A percentile compares a stretch with the other conserved stretches of the same genome.
These are phyloP conservation scores for Suillus decipiens DNA, from an alignment of 768 basidiomycete species.

Conservation along the genomic window DNA sequence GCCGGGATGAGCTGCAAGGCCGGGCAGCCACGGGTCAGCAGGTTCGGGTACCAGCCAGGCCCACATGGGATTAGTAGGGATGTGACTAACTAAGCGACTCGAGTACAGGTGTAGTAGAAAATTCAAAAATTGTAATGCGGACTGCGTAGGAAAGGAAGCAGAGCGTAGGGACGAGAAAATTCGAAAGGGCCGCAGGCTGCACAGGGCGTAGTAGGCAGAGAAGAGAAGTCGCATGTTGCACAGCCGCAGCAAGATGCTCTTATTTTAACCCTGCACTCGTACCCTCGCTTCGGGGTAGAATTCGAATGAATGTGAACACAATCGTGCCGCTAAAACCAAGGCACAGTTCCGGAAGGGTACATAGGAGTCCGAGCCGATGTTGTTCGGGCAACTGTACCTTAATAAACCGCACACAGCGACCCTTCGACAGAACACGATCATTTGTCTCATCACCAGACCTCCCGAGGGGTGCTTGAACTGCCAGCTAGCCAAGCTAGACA, in stretches of 20 bases:
- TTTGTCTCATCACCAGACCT: slow-evolving; percentile 70
- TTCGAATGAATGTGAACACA: slow-evolving; percentile 52
- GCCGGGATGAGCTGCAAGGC: too few species aligned
- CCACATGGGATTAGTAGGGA: background rate
- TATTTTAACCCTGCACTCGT: background rate
- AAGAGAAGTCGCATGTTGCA: background rate
- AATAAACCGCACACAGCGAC: slow-evolving; percentile 37
- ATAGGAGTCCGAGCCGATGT: slow-evolving; percentile 51
- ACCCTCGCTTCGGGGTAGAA: background rate
- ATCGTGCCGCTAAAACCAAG: slow-evolving; percentile 60
- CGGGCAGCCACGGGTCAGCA: too few species aligned
- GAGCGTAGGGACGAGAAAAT: background rate
- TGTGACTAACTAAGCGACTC: background rate
- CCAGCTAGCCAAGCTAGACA: slow-evolving; percentile 59
- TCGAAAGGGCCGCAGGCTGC: background rate
- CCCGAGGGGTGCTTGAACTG: slow-evolving; percentile 53
- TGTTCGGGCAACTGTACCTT: slow-evolving; percentile 48
- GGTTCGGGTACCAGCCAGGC: too few species aligned
- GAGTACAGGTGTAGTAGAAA: background rate
- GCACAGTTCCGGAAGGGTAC: slow-evolving; percentile 56
- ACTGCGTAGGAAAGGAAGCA: background rate
- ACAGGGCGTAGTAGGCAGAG: background rate
- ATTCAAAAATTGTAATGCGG: background rate
- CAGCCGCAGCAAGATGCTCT: background rate
- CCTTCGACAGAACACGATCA: slow-evolving; percentile 33